Evolutionary conservation across 805 yeast species (phyloP), one percentile per base, ranked within the genome.

Genomic region (Cyberlindnera petersonii): DNA sequence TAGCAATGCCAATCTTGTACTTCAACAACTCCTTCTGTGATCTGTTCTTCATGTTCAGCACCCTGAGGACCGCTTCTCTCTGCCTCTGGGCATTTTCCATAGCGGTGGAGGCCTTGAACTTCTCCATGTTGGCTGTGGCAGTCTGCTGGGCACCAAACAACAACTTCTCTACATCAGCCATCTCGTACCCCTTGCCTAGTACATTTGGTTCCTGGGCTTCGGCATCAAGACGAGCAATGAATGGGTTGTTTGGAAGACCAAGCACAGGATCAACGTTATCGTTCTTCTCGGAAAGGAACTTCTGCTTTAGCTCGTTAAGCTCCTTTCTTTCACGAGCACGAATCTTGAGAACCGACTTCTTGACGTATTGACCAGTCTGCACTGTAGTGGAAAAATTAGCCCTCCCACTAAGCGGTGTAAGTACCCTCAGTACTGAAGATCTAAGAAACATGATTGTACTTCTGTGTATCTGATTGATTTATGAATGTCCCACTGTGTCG

Each of bases 11-110:
- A 2, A 77, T 67, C 21, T 86, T 83, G 49, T 75, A 59, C 48
- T 76, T 75, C 53, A 72, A 67, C 41, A 69, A 68, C 47, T 85
- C 88, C 15, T 63, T 58, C 36, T 72, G 71, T 48, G 72, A 71
- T 19, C 93, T 72, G 62, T 89, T 89, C 61, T 74, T 80, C 64
- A 86, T 72, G 53, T 77, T 75, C 37, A 89, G 65, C 33, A 91
- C 82, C 48, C 96, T 79, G 46, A 72, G 57, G 23, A 89, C 64
- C 0, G 83, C 83, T 37, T 78, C 81, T 46, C 81, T 76, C 64
- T 82, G 86, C 39, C 64, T 69, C 48, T 72, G 76, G 41, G 77
- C 75, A 31, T 68, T 69, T 35, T 64, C 64, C 4, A 50, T 37
- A 32, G 58, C 50, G 16, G 51, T 58, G 18, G 52, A 49, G 16